Base-by-base conservation (phyloP, 495 filamentous ascomycete genomes). In the Trichocladium uniseriatum region DNA sequence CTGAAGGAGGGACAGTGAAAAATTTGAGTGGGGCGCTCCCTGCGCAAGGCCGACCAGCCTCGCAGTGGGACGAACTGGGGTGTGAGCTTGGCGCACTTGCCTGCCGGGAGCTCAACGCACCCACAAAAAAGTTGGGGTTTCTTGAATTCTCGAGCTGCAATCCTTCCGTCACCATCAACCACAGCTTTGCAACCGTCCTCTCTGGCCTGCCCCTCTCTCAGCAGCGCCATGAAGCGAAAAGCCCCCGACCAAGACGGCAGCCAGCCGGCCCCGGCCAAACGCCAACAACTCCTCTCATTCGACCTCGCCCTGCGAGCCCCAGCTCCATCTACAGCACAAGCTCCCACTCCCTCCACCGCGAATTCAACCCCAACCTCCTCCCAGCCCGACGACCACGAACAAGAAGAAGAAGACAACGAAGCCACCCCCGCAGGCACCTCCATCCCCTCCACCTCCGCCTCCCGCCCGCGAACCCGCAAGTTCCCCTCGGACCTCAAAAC, bases 401-500 rank as follows among this genome's bases (percentile, higher is more conserved):
- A 21, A 5, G 21, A 45, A 54, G 40, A 15, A 2, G 35, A 4
- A 19, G 1, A 32, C 38, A 38, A 62, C 6, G 21, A 40, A 5
- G 22, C 20, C 21, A 62, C 62, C n/a, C 38, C 46, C 3, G 39
- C 52, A 6, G 53, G 52, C 14, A 63, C 61, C 27, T 56, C 69
- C 39, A 67, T 70, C 32, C 61, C 71, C 27, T 61, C 73, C 36
- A 69, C 74, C 1, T 76, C 78, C 1, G 70, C 78, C 13, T 60
- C 65, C 11, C 78, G 75, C 49, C 79, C 78, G n/a, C 72, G 73
- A 7, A 68, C 66, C 27, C 78, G 72, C 48, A 78, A 71, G 53
- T 77, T 74, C 57, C 83, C 83, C 28, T 86, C 82, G 4, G 79
- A 87, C 48, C 70, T 79, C 42, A 92, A 91, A 68, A 87, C 77